These are phyloP conservation scores for Colletotrichum neosansevieriae DNA, from an alignment of 2,329 filamentous ascomycete species.

Conservation along the genomic window DNA sequence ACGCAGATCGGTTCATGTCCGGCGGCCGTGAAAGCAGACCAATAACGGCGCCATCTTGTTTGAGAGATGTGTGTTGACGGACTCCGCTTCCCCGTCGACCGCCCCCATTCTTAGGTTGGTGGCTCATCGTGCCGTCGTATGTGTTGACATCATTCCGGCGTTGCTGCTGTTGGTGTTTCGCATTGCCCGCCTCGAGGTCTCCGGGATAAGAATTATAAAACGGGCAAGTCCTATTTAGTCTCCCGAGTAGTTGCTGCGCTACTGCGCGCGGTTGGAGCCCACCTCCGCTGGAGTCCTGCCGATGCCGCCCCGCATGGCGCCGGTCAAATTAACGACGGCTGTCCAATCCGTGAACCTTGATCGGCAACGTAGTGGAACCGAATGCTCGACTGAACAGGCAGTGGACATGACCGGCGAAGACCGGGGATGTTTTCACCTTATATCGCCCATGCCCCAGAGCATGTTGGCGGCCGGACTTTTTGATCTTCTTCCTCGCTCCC, in stretches of 20 bases:
- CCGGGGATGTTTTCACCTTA: conserved; percentile 23
- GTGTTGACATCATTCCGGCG: not conserved
- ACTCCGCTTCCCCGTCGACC: not conserved
- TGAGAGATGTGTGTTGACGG: not conserved
- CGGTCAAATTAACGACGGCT: conserved; percentile 2
- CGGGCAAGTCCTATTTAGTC: no score
- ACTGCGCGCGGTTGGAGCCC: not conserved
- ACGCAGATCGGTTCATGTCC: conserved; percentile 7
- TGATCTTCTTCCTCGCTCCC: not conserved
- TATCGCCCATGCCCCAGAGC: conserved; percentile 13
- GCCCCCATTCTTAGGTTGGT: not conserved
- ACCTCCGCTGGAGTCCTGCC: conserved; percentile 5
- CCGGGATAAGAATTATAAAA: no score
- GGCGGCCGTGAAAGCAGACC: not conserved
- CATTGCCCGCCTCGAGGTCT: no score
- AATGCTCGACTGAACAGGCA: conserved; percentile 8
- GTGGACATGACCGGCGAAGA: conserved; percentile 2
- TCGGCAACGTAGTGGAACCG: conserved; percentile 8
- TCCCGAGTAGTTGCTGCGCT: no score
- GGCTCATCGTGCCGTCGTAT: not conserved
- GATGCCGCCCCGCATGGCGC: not conserved
- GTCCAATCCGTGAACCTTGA: conserved; percentile 14
- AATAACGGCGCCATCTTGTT: not conserved
- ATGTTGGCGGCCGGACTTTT: conserved; percentile 21
- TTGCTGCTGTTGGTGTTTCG: not conserved